These are phyloP conservation scores for Lichtheimia hyalospora DNA, from an alignment of 371 early-diverging fungal genomes.

Conservation along the genomic window DNA sequence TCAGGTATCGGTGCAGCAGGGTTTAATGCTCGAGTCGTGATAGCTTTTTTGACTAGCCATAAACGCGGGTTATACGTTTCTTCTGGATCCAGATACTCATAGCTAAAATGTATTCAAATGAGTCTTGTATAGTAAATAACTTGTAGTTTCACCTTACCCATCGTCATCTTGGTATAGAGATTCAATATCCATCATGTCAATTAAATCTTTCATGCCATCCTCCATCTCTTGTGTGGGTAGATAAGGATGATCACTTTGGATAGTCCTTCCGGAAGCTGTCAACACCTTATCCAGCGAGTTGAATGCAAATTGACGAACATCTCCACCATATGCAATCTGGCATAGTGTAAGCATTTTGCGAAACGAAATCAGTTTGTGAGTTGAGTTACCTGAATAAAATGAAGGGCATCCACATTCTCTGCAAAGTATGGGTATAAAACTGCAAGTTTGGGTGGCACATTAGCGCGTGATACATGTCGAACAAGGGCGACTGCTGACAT, in stretches of 20 bases:
- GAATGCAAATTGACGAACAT: slow-evolving; percentile 59
- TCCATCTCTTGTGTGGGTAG: slow-evolving; percentile 53
- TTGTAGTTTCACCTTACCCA: slow-evolving; percentile 7
- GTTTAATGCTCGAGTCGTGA: slow-evolving; percentile 58
- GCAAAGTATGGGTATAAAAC: slow-evolving; percentile 57
- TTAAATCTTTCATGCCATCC: slow-evolving; percentile 40
- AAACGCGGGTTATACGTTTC: slow-evolving; percentile 59
- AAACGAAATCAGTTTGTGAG: not conserved
- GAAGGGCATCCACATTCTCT: slow-evolving; percentile 44
- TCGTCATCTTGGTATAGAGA: slow-evolving; percentile 4
- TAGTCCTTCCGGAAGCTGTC: slow-evolving; percentile 36
- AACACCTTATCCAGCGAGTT: slow-evolving; percentile 46
- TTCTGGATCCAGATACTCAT: slow-evolving; percentile 41
- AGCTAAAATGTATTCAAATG: slow-evolving; percentile 4
- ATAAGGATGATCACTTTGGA: slow-evolving; percentile 38
- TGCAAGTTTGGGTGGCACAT: slow-evolving; percentile 65
- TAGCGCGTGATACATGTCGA: slow-evolving; percentile 57
- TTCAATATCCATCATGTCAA: slow-evolving; percentile 14
- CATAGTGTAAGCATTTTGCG: not conserved
- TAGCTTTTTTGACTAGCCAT: slow-evolving; percentile 57
- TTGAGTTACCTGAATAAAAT: slow-evolving; percentile 55
- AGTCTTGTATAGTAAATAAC: not conserved
- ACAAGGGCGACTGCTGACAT: slow-evolving; percentile 55
- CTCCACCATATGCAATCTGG: slow-evolving; percentile 73
- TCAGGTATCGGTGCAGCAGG: slow-evolving; percentile 55